These are phyloP conservation scores for Yamadazyma atmosphaerica DNA, from an alignment of 1,139 yeast species.

Conservation along the genomic window DNA sequence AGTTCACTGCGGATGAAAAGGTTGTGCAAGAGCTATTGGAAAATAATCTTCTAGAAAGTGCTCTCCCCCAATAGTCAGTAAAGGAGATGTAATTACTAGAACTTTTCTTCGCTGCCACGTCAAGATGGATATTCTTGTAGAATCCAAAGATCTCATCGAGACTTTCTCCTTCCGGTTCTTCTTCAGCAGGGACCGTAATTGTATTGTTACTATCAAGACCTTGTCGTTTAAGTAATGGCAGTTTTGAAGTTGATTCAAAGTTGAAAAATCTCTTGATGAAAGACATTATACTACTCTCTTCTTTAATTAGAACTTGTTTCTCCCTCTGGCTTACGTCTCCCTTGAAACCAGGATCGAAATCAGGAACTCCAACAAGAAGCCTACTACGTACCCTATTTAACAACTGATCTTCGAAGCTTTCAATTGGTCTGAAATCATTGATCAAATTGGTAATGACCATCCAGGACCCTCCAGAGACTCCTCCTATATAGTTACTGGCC, in stretches of 20 bases:
- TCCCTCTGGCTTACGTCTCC: too few species aligned
- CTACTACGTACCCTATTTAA: constrained; percentile 19
- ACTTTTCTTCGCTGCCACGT: constrained; percentile 48
- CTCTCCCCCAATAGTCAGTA: constrained; percentile 71
- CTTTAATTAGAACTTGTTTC: too few species aligned
- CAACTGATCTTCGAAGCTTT: too few species aligned
- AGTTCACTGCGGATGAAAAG: constrained; percentile 21
- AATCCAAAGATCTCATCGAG: constrained; percentile 39
- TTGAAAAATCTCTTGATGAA: constrained; percentile 1
- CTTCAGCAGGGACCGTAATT: too few species aligned
- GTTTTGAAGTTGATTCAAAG: neutral
- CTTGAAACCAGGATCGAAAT: constrained; percentile 31
- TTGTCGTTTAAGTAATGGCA: too few species aligned
- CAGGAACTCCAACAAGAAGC: constrained; percentile 56
- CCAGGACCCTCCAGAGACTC: constrained; percentile 75
- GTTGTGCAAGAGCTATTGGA: constrained; percentile 32
- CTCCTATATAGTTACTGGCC: too few species aligned
- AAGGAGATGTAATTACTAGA: constrained; percentile 59
- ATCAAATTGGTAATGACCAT: constrained; percentile 50
- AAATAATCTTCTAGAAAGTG: constrained; percentile 51
- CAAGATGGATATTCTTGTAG: constrained; percentile 53
- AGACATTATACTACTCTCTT: neutral
- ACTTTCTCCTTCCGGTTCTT: neutral
- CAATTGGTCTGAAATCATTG: constrained; percentile 48
- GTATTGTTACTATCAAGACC: too few species aligned